Base-by-base conservation (phyloP, 495 filamentous ascomycete genomes). In the Pseudotulostoma volvatum region DNA sequence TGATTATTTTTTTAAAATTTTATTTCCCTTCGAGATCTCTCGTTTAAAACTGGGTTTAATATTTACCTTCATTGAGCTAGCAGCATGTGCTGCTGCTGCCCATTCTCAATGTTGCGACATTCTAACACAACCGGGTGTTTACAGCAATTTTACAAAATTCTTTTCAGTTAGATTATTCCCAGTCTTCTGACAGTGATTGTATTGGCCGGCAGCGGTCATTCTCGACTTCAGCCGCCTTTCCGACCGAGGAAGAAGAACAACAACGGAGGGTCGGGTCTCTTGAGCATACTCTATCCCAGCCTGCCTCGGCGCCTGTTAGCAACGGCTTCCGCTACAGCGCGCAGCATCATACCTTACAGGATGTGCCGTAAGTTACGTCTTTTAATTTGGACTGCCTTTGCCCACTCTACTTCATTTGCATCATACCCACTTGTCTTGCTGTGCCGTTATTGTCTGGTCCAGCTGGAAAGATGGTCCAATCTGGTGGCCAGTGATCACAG, bases 321-420 rank as follows among this genome's bases (percentile, higher is more conserved):
- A 66, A 62, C 58, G 57, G 60, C 52, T 49, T 64, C 48, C 51
- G 57, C 48, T 67, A 64, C 59, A 60, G 55, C 49, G 49, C 60
- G 53, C 59, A 59, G 46, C 55, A 56, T 44, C 44, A 59, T 60
- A 53, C 49, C 37, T 47, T 61, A 55, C 60, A 66, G 39, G 61
- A 65, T 53, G 52, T 63, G 48, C 52, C 59, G 65, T 69, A 67
- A 57, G 65, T 67, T 51, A 37, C 57, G 36, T n/a, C 49, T 64
- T 64, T 57, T 36, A 54, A 58, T 52, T 56, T 50, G 49, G 54
- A 50, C 52, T 51, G 48, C 50, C 51, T 49, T 45, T 28, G 46
- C 43, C 50, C 48, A 41, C 18, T 37, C 44, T 36, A 34, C 37
- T 19, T 34, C 20, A 40, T 45, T 32, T 38, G 36, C 39, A 11